Evolutionary conservation across 2,329 filamentous ascomycete genomes (phyloP).

Genomic region (Neonectria punicea): DNA sequence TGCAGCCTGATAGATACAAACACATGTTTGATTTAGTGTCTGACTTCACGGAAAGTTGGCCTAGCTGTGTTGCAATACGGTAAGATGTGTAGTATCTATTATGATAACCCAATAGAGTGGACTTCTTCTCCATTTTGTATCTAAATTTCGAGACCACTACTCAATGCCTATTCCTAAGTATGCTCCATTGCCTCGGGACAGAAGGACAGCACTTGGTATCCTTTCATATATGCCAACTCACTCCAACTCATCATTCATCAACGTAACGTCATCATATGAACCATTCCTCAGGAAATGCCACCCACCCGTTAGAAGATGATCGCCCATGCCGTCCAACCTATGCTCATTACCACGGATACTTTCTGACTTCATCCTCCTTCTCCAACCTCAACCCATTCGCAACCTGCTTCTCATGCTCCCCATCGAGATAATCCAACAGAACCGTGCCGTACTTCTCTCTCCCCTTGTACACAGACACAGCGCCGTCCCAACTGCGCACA

Average conservation of each 20-base stretch:
- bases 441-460: constrained; percentile 78
- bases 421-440: constrained; percentile 79
- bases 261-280: not conserved
- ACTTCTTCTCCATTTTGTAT: no score
- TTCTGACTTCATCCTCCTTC: constrained; percentile 67
- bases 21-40: no score
- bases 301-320: not conserved
- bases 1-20: no score
- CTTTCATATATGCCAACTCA: not conserved
- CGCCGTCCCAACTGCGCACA: constrained; percentile 82
- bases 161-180: no score
- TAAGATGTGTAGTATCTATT: no score
- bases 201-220: no score
- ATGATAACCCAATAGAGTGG: no score
- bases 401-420: constrained; percentile 78
- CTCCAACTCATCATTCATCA: not conserved
- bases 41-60: no score
- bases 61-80: no score
- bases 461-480: constrained; percentile 82
- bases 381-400: constrained; percentile 71
- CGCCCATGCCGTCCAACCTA: not conserved
- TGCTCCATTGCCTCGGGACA: no score
- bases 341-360: constrained; percentile 68
- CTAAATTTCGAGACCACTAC: no score
- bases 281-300: not conserved